Conservation (phyloP, 352 stramenopile species). For the Phytophthora idaei region DNA sequence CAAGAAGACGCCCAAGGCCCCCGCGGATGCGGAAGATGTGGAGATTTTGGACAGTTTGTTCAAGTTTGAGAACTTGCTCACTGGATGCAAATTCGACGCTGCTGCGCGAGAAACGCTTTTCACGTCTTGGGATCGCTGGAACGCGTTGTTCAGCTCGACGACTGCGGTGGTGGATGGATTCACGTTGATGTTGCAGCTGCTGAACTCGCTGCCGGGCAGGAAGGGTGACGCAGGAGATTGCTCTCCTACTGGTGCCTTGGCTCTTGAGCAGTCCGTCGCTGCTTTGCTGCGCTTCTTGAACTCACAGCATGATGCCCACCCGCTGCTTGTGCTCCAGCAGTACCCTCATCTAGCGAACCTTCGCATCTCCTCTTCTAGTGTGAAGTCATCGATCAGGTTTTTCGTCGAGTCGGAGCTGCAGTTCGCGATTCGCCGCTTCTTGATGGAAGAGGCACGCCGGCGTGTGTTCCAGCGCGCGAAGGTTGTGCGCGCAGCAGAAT, state of each 20-base stretch:
- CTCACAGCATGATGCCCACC: conserved; percentile 36
- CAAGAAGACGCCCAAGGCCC: conserved; percentile 28
- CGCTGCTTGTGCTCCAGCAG: conserved; percentile 55
- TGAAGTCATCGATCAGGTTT: conserved; percentile 54
- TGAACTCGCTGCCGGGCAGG: conserved; percentile 52
- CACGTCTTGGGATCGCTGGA: conserved; percentile 49
- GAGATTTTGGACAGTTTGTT: conserved; percentile 53
- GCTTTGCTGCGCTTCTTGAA: conserved; percentile 44
- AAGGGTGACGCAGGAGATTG: conserved; percentile 36
- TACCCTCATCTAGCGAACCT: conserved; percentile 59
- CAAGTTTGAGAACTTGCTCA: conserved; percentile 52
- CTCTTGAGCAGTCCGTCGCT: conserved; percentile 50
- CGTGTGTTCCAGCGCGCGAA: conserved; percentile 52
- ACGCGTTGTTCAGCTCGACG: conserved; percentile 43
- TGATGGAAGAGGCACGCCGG: conserved; percentile 56
- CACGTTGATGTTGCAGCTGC: conserved; percentile 54
- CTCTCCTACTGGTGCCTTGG: conserved; percentile 32
- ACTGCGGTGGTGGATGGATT: conserved; percentile 57
- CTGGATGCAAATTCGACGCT: conserved; percentile 48
- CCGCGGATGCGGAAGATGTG: conserved; percentile 46
- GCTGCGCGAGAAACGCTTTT: conserved; percentile 44
- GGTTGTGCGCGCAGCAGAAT: conserved; percentile 54
- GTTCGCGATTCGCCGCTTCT: conserved; percentile 61
- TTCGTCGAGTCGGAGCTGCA: conserved; percentile 59
- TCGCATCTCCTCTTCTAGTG: conserved; percentile 44